Percentiles rank a stretch among this genome's conserved stretches.
Conservation (phyloP, 2,329 filamentous ascomycete species). For the Daldinia sp. region DNA sequence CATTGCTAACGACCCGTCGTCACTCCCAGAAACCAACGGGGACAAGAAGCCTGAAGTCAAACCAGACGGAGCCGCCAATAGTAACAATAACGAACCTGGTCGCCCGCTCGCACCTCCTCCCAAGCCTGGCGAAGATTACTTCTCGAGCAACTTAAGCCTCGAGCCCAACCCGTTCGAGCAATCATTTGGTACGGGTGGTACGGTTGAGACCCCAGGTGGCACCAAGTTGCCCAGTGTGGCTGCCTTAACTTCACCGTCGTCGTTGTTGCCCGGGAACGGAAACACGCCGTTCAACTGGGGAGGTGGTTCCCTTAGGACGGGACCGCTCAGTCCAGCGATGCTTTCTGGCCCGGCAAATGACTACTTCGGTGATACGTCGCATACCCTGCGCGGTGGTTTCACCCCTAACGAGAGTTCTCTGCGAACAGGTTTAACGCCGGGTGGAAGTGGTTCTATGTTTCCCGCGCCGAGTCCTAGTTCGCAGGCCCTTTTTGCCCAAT, state of each 20-base stretch:
- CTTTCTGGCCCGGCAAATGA: slow-evolving; percentile 85
- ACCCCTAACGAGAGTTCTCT: slow-evolving; percentile 97
- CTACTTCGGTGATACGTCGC: slow-evolving; percentile 82
- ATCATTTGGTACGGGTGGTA: slow-evolving; percentile 75
- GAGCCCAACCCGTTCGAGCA: slow-evolving; percentile 98
- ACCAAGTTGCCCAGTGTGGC: slow-evolving; percentile 89
- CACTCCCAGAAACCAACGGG: slow-evolving; percentile 51
- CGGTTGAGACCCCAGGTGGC: slow-evolving; percentile 81
- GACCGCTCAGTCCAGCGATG: slow-evolving; percentile 96
- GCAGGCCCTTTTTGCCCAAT: slow-evolving; percentile 79
- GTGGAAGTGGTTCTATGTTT: slow-evolving; percentile 97
- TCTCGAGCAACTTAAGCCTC: slow-evolving; percentile 71
- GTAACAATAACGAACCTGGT: slow-evolving; percentile 61
- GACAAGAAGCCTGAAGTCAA: slow-evolving; percentile 61
- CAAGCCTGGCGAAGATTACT: slow-evolving; percentile 74
- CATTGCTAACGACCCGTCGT: slow-evolving; percentile 39
- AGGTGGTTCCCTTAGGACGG: slow-evolving; percentile 84
- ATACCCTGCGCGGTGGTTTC: slow-evolving; percentile 81
- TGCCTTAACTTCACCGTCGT: slow-evolving; percentile 87
- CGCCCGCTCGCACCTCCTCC: slow-evolving; percentile 76
- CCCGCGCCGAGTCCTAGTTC: slow-evolving; percentile 88
- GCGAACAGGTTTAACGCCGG: slow-evolving; percentile 89
- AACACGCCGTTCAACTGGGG: slow-evolving; percentile 81
- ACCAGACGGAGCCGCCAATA: slow-evolving; percentile 56
- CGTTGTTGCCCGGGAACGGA: slow-evolving; percentile 77